Conservation (phyloP, 2,329 filamentous ascomycete species). For the Pseudogymnoascus sp. region DNA sequence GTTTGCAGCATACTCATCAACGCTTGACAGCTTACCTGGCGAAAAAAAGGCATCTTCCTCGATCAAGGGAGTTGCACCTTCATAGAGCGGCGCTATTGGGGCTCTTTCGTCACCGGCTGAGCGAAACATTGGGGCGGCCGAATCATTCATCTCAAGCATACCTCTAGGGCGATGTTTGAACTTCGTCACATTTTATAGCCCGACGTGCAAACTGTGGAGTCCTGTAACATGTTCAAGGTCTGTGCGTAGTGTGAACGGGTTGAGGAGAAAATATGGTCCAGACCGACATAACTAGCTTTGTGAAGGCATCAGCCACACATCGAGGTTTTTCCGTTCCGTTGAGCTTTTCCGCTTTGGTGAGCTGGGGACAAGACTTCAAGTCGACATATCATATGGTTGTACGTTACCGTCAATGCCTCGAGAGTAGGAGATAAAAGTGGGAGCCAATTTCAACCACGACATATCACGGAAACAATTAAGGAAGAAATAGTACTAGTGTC, state of each 20-base stretch:
- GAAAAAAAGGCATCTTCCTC: slow-evolving; percentile 8
- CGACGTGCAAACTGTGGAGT: not conserved
- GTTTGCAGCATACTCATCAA: slow-evolving; percentile 32
- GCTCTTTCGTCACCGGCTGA: not conserved
- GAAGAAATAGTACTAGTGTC: not conserved
- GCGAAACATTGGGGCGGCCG: not conserved
- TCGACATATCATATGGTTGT: not conserved
- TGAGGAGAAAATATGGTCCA: not conserved
- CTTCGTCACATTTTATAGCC: not conserved
- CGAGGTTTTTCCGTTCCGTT: not conserved
- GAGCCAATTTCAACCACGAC: not conserved
- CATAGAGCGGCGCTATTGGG: not conserved
- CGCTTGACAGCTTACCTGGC: slow-evolving; percentile 1
- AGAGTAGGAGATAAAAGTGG: not conserved
- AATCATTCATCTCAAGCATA: not conserved
- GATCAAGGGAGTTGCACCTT: not conserved
- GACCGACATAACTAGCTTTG: not conserved
- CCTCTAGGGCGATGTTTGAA: not conserved
- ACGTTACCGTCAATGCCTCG: not conserved
- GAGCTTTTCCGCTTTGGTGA: not conserved
- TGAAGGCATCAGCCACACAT: not conserved
- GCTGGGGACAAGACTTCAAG: not conserved
- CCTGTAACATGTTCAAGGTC: not conserved
- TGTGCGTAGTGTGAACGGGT: not conserved
- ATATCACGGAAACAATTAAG: not conserved